These are phyloP conservation scores for Halenospora varia DNA, from an alignment of 495 filamentous ascomycete genomes.

Conservation along the genomic window DNA sequence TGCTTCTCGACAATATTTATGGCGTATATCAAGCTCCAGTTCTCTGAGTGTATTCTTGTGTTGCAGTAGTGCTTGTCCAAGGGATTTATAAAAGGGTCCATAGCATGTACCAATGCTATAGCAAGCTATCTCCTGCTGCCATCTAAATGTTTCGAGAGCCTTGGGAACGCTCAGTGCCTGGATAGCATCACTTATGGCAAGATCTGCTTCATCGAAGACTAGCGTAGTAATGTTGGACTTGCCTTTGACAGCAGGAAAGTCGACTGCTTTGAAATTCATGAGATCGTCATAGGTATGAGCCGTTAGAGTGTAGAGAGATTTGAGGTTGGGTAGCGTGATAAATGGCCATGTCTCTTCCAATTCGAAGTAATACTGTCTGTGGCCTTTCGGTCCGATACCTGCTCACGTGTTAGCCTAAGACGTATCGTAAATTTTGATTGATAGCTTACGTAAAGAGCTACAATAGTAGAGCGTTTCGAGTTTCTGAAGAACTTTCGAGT, in stretches of 20 bases:
- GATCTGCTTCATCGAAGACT: constrained; percentile 3
- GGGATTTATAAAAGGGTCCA: neutral
- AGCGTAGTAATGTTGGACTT: constrained; percentile 6
- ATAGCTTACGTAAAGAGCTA: constrained; percentile 7
- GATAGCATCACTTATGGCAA: neutral
- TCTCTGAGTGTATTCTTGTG: constrained; percentile 2
- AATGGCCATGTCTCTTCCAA: neutral
- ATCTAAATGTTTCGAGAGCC: constrained; percentile 1
- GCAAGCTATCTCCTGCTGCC: neutral
- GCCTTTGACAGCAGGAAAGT: neutral
- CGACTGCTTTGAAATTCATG: neutral
- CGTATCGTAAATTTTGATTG: neutral
- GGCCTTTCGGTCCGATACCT: constrained; percentile 3
- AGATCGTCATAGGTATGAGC: neutral
- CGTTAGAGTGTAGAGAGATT: neutral
- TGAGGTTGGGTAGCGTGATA: constrained; percentile 3
- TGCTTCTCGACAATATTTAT: neutral
- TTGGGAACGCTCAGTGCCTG: neutral
- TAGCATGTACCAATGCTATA: constrained; percentile 1
- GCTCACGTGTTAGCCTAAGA: neutral
- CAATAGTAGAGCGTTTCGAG: constrained; percentile 5
- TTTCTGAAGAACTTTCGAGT: neutral
- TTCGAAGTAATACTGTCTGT: constrained; percentile 6
- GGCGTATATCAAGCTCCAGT: constrained; percentile 2
- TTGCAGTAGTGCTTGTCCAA: neutral